Conservation (phyloP, 805 yeast genomes). For the Tetrapisispora nanseiensis region DNA sequence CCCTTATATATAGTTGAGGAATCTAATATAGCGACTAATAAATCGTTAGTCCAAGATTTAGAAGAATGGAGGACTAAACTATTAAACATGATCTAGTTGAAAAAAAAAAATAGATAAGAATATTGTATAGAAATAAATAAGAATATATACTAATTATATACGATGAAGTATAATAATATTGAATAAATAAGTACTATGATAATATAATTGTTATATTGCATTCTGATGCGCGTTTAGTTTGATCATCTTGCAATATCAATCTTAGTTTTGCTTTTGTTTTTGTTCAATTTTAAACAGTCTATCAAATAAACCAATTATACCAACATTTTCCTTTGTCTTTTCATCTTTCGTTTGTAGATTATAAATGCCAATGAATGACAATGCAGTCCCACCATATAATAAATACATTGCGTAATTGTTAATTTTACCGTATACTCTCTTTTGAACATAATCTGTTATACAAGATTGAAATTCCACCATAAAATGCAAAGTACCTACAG, state of each 20-base stretch:
- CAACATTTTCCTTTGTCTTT: slow-evolving; percentile 44
- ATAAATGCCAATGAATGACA: slow-evolving; percentile 73
- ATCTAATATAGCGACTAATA: slow-evolving; percentile 2
- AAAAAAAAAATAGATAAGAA: slow-evolving; percentile 2
- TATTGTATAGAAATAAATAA: neutral
- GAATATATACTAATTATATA: neutral
- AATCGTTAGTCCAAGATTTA: slow-evolving; percentile 5
- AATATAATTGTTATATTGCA: no score
- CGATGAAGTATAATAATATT: no score
- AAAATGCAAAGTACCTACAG: slow-evolving; percentile 62
- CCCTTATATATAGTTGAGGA: slow-evolving; percentile 4
- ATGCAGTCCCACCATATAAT: slow-evolving; percentile 60
- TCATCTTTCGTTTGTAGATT: slow-evolving; percentile 20
- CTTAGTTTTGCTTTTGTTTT: neutral
- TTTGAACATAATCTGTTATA: slow-evolving; percentile 86
- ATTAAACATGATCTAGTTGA: slow-evolving; percentile 6
- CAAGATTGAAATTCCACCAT: slow-evolving; percentile 85
- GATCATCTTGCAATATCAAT: neutral
- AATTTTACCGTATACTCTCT: slow-evolving; percentile 72
- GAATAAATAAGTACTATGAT: no score
- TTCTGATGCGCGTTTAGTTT: neutral
- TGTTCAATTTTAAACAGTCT: neutral
- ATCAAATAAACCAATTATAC: slow-evolving; percentile 42
- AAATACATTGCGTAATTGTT: slow-evolving; percentile 59
- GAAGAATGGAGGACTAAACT: slow-evolving; percentile 14